phyloP scores from a whole-genome alignment of 139 green algal species.

The Chlorella sp. region DNA sequence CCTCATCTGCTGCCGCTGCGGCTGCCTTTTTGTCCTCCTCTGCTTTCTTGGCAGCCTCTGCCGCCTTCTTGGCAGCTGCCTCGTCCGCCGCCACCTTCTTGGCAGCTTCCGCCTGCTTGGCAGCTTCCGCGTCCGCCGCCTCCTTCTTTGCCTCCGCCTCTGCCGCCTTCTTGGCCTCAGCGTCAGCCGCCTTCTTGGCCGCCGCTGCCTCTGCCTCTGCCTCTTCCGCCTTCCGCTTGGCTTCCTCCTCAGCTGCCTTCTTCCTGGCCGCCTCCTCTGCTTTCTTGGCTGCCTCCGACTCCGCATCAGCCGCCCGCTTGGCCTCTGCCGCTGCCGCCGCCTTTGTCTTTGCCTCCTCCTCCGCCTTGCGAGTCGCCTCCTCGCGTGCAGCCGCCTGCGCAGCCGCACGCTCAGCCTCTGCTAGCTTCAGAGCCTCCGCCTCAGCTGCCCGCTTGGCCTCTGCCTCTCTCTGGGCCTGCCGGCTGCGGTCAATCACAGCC shows the following conservation, averaged over 20 bases:
- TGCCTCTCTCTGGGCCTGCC: background rate
- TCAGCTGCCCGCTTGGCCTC: background rate
- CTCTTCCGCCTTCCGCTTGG: background rate
- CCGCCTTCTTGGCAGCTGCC: background rate
- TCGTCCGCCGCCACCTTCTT: background rate
- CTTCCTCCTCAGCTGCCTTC: background rate
- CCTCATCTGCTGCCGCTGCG: background rate
- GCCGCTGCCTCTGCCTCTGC: background rate
- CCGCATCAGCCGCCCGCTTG: background rate
- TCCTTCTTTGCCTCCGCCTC: background rate
- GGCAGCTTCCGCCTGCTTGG: background rate
- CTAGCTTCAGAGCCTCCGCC: background rate
- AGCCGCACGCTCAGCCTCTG: background rate
- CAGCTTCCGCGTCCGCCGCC: background rate
- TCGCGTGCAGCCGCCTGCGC: background rate
- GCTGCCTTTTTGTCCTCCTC: conserved; percentile 1
- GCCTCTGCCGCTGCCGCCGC: background rate
- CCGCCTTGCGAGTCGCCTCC: background rate
- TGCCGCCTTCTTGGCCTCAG: background rate
- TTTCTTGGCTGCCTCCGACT: background rate
- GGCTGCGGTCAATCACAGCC: background rate
- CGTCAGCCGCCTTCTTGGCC: background rate
- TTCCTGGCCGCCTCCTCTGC: background rate
- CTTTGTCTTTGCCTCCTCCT: background rate
- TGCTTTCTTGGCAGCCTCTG: background rate